Evolutionary conservation across 768 basidiomycete genomes (phyloP).

Genomic region (Trametes punicea): DNA sequence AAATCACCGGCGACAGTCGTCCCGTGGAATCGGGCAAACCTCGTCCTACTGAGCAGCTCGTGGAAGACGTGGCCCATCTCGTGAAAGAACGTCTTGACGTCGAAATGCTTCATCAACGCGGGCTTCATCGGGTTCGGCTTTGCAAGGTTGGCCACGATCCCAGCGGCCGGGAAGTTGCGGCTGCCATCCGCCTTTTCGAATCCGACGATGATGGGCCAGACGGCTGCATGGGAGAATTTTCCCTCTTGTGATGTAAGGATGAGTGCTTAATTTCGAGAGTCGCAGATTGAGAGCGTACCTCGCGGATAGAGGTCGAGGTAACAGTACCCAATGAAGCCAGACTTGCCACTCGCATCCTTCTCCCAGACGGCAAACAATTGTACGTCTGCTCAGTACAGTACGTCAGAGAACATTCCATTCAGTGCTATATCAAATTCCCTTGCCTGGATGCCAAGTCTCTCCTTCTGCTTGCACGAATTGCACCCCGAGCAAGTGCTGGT

Average conservation of each 20-base stretch:
- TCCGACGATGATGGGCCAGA: slow-evolving; percentile 73
- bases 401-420: too few species aligned
- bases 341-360: slow-evolving; percentile 62
- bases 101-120: slow-evolving; percentile 79
- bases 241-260: slow-evolving; percentile 38
- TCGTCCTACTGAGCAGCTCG: slow-evolving; percentile 61
- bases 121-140: slow-evolving; percentile 78
- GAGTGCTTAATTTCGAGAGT: background rate
- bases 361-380: slow-evolving; percentile 86
- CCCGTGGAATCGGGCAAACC: slow-evolving; percentile 80
- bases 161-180: slow-evolving; percentile 68
- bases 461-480: slow-evolving; percentile 54
- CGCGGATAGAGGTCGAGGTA: slow-evolving; percentile 88
- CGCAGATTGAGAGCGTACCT: slow-evolving; percentile 37
- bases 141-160: slow-evolving; percentile 90
- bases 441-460: slow-evolving; percentile 79
- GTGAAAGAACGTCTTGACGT: slow-evolving; percentile 90
- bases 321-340: slow-evolving; percentile 81
- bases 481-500: slow-evolving; percentile 80
- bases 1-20: slow-evolving; percentile 61
- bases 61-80: slow-evolving; percentile 67
- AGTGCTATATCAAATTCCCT: background rate
- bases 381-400: background rate
- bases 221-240: slow-evolving; percentile 85
- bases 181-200: slow-evolving; percentile 53